Conservation (phyloP, 139 green algal species). For the Chlorella ohadii region DNA sequence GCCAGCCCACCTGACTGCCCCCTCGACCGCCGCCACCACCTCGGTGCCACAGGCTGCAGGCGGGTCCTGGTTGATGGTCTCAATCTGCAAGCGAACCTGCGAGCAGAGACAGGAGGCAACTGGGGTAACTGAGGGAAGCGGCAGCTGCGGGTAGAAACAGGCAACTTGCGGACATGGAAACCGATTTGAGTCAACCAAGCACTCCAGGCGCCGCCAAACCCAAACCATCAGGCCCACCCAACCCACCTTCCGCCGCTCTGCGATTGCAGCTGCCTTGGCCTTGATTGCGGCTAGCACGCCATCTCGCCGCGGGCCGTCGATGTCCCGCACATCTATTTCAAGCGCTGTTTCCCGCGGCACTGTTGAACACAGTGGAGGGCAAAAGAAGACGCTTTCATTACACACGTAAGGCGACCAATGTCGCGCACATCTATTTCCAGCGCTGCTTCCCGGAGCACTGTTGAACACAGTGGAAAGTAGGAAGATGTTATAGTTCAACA, state of each 20-base stretch:
- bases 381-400: too few relatives aligned
- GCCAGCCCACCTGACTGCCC: slow-evolving; percentile 53
- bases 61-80: slow-evolving; percentile 89
- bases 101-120: too few relatives aligned
- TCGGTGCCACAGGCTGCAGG: slow-evolving; percentile 75
- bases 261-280: slow-evolving; percentile 65
- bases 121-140: too few relatives aligned
- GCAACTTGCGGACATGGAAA: too few relatives aligned
- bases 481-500: too few relatives aligned
- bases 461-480: neutral
- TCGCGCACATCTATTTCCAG: slow-evolving; percentile 78
- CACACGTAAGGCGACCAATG: too few relatives aligned
- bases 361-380: slow-evolving; percentile 1
- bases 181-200: too few relatives aligned
- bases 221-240: too few relatives aligned
- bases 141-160: too few relatives aligned
- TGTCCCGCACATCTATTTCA: slow-evolving; percentile 78
- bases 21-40: slow-evolving; percentile 68
- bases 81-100: slow-evolving; percentile 26
- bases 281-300: slow-evolving; percentile 67
- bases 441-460: slow-evolving; percentile 36
- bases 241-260: slow-evolving; percentile 58
- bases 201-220: too few relatives aligned
- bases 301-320: slow-evolving; percentile 78
- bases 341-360: slow-evolving; percentile 49